Evolutionary conservation across 2,329 filamentous ascomycete genomes (phyloP), one percentile per base, ranked within the genome.

Genomic region (Iodosphaeria phyllophila): DNA sequence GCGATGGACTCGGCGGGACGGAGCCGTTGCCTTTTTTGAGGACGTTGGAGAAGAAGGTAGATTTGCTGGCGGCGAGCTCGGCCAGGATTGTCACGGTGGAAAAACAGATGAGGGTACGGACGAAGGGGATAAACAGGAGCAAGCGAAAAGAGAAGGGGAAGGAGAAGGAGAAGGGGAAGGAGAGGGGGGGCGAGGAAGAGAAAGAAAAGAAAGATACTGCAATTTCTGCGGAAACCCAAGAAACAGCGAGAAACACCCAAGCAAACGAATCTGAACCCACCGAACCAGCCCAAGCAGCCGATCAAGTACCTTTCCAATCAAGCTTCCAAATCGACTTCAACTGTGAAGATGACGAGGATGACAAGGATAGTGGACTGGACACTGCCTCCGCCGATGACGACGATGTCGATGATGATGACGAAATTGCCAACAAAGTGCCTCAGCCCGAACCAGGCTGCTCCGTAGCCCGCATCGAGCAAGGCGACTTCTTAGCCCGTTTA

Each of bases 401-500:
- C n/a, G 34, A 35, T 13, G 30, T 32, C 3, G 34, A 39, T 20
- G 32, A 37, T 16, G 32, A 34, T n/a, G 42, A 48, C 27, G 47
- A 51, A 23, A 36, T 42, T 5, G 34, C 54, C 6, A 44, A 47
- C 6, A 37, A 45, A n/a, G 50, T 58, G 11, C 52, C 53, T 28
- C 53, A 52, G 27, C 54, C 50, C 3, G 60, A 60, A 13, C 54
- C 56, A 34, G 49, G 58, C 19, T 50, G 53, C 14, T 51, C 54
- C 11, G 55, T 60, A 35, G 55, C 56, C 5, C 45, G 58, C 6
- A 28, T 35, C 18, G 37, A 39, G 8, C 44, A 46, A 32, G 39
- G 40, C 13, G 35, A 39, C 15, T 82, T 82, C 39, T 48, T 82
- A 2, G 65, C 75, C 35, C 64, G 65, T 15, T 40, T 83, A 13